Evolutionary conservation across 257 asterid species (phyloP).

Genomic region (Nemophila menziesii): DNA sequence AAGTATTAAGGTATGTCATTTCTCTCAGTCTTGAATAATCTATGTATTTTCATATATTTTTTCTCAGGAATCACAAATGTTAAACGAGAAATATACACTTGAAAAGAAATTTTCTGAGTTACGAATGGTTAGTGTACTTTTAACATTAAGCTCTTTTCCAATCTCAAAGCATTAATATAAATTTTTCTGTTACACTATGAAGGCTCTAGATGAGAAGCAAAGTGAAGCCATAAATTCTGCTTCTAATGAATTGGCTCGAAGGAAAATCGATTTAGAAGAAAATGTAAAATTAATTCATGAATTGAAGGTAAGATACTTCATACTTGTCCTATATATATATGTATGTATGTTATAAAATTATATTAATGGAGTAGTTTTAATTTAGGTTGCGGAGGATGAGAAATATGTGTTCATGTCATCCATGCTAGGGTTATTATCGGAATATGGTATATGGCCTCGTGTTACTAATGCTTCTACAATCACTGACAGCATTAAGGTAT

Average conservation of each 20-base stretch:
- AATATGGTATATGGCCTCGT: constrained; percentile 77
- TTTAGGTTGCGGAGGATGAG: constrained; percentile 76
- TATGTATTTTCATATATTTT: constrained; percentile 8
- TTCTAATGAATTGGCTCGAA: constrained; percentile 68
- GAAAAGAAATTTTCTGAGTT: constrained; percentile 81
- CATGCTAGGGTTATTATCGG: constrained; percentile 62
- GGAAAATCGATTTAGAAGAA: constrained; percentile 93
- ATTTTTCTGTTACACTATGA: constrained; percentile 1
- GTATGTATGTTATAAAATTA: constrained; percentile 4
- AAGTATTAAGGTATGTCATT: constrained; percentile 55
- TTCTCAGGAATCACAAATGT: constrained; percentile 67
- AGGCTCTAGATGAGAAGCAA: constrained; percentile 91
- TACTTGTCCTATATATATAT: background rate
- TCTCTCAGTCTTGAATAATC: constrained; percentile 6
- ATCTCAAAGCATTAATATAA: constrained; percentile 1
- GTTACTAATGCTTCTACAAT: constrained; percentile 74
- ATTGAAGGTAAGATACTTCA: constrained; percentile 50
- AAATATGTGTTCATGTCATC: constrained; percentile 61
- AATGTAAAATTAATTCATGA: constrained; percentile 74
- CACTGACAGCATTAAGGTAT: constrained; percentile 67
- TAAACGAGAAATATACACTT: constrained; percentile 68
- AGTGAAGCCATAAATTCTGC: constrained; percentile 76
- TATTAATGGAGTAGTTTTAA: constrained; percentile 12
- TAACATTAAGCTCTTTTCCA: background rate
- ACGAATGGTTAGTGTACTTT: constrained; percentile 56